Conservation (phyloP, 83 land plant species). For the Larix sibirica region DNA sequence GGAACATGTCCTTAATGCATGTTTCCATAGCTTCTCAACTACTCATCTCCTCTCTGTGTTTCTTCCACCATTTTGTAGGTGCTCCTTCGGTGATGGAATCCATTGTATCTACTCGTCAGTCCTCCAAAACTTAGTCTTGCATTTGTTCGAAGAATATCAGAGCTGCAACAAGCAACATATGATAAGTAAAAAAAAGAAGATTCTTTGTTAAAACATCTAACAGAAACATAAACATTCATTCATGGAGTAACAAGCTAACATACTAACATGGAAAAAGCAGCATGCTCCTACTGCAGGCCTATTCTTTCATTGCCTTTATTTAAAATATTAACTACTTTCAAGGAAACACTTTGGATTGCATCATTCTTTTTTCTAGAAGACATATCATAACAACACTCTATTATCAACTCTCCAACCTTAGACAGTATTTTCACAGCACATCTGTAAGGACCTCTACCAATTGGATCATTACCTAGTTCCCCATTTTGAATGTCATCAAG, state of each 20-base stretch:
- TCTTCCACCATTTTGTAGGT: too few species aligned
- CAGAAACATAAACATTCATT: background rate
- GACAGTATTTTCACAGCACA: slow-evolving; percentile 62
- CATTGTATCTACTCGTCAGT: too few species aligned
- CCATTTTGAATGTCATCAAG: background rate
- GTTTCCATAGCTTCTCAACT: too few species aligned
- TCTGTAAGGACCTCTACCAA: slow-evolving; percentile 23
- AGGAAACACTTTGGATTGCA: slow-evolving; percentile 68
- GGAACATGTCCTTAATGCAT: too few species aligned
- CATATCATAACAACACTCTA: slow-evolving; percentile 43
- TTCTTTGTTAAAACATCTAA: background rate
- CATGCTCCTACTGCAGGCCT: background rate
- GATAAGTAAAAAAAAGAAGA: background rate
- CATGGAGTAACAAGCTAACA: background rate
- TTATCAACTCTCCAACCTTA: slow-evolving; percentile 32
- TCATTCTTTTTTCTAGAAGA: slow-evolving; percentile 59
- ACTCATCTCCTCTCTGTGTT: too few species aligned
- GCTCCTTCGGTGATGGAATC: too few species aligned
- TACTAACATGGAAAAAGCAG: background rate
- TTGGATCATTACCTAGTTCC: slow-evolving; percentile 8
- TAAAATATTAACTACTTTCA: slow-evolving; percentile 56
- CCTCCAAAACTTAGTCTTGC: too few species aligned
- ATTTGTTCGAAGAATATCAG: too few species aligned
- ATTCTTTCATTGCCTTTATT: slow-evolving; percentile 28
- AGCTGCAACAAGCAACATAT: background rate